Conservation (phyloP, 345 rosid genomes). For the Crucihimalaya himalaica region DNA sequence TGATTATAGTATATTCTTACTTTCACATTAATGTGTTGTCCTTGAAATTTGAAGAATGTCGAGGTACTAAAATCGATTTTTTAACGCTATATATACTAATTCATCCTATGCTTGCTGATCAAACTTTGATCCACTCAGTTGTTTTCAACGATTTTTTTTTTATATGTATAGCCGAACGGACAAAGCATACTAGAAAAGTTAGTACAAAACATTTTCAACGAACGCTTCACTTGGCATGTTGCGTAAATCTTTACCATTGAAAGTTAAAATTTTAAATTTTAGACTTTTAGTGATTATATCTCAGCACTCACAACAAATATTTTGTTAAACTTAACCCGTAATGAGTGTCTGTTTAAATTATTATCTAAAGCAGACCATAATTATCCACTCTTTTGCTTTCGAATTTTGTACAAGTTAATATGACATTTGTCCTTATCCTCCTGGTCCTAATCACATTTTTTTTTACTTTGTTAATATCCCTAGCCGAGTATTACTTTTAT, state of each 20-base stretch:
- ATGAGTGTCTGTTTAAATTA: not conserved
- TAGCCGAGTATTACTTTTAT: constrained; percentile 14
- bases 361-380: not conserved
- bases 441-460: not conserved
- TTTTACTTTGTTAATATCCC: not conserved
- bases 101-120: not conserved
- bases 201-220: too few relatives aligned
- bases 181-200: too few relatives aligned
- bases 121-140: too few relatives aligned
- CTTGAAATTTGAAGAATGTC: not conserved
- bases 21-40: not conserved
- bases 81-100: too few relatives aligned
- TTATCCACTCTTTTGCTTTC: constrained; percentile 10
- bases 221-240: too few relatives aligned
- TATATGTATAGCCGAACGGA: too few relatives aligned
- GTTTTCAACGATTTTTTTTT: too few relatives aligned
- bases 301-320: too few relatives aligned
- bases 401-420: not conserved
- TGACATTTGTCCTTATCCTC: constrained; percentile 36
- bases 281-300: too few relatives aligned
- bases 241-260: too few relatives aligned
- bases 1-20: not conserved
- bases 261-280: too few relatives aligned
- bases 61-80: not conserved
- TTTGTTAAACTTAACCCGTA: not conserved